Evolutionary conservation across 2,329 filamentous ascomycete genomes (phyloP), one percentile per base, ranked within the genome.

Genomic region (Neophaeococcomyces mojaviensis): DNA sequence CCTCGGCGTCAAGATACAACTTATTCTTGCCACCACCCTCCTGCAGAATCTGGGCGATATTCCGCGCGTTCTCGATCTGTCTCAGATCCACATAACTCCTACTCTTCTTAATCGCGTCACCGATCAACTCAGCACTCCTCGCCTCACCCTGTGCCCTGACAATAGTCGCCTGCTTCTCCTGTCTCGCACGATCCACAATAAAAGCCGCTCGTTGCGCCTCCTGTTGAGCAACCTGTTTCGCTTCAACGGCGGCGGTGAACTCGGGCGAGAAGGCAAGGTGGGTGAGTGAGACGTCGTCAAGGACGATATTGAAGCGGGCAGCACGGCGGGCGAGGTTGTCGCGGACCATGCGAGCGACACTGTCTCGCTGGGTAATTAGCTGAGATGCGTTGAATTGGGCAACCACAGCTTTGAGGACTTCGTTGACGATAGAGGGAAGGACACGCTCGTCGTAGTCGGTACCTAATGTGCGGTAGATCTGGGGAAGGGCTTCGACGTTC

Each of bases 41-140:
- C 68, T 96, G 87, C 59, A 98, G 67, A 58, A 94, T 82, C 58
- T 76, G 68, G n/a, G 92, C 92, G 68, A 98, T 94, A 47, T 80
- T 77, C 56, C 87, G 79, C 5, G 92, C 92, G 61, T 96, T 98
- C 74, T 98, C 92, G 60, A 98, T 94, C 77, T 94, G 92, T 72
- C 94, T 87, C 64, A 98, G 79, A 70, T 97, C 92, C 54, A 98
- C 81, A 67, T 98, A 98, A 55, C 88, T 85, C 72, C 89, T 85
- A 74, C 79, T 94, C 84, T 97, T 98, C 86, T 97, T 98, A 81
- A 98, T 94, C 51, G 92, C 92, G 44, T 98, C 92, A 69, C 92
- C 92, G 61, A 98, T 96, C 54, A 98, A 82, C 72, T 98, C 89
- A 38, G 92, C 92, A 32, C 92, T 97, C 56, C 92, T 86, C 40